Conservation (phyloP, 768 basidiomycete species). For the Russula sp. region DNA sequence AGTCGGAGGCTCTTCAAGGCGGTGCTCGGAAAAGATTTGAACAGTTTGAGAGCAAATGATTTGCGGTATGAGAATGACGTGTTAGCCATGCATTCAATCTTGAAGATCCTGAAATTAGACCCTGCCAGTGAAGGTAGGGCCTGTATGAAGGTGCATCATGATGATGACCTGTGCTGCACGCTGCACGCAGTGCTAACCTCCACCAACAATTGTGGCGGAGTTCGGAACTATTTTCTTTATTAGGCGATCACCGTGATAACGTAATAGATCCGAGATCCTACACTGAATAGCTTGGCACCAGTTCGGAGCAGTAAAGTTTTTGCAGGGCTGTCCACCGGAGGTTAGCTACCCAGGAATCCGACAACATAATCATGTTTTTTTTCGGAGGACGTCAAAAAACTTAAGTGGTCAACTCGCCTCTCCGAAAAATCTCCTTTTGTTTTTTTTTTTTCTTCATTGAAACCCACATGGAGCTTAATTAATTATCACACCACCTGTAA, state of each 20-base stretch:
- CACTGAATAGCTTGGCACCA: not conserved
- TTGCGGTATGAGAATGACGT: not conserved
- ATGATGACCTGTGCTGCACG: not conserved
- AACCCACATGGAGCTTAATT: not conserved
- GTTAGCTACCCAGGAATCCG: not conserved
- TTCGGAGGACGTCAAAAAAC: not conserved
- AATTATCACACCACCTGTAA: not conserved
- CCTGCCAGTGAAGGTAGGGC: not conserved
- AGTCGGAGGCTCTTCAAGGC: conserved; percentile 4
- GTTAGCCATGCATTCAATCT: not conserved
- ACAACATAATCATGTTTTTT: not conserved
- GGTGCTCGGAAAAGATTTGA: conserved; percentile 9
- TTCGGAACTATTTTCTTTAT: conserved; percentile 12
- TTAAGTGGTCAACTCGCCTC: not conserved
- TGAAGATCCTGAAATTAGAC: conserved; percentile 8
- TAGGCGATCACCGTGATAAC: not conserved
- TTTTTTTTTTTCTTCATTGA: not conserved
- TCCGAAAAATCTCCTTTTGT: not conserved
- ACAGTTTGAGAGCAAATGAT: not conserved
- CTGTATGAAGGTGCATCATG: not conserved
- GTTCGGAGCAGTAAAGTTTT: conserved; percentile 9
- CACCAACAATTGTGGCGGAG: not conserved
- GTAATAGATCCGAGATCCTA: not conserved
- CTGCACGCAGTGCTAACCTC: not conserved
- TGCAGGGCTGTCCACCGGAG: conserved; percentile 19